Evolutionary conservation across 345 rosid genomes (phyloP).

Genomic region (Adansonia digitata): DNA sequence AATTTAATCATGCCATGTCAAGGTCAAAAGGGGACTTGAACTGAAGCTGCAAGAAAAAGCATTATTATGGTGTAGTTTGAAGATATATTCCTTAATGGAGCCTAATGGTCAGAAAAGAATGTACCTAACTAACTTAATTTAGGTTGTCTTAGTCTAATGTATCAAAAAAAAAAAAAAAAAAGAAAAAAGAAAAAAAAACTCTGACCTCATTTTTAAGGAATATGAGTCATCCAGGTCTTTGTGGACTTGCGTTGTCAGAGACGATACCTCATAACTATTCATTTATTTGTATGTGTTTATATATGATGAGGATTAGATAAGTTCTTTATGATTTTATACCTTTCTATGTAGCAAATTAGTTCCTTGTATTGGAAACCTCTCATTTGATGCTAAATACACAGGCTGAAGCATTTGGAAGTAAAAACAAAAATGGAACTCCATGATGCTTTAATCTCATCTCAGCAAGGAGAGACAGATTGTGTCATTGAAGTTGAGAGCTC

Average conservation of each 20-base stretch:
- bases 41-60: background rate
- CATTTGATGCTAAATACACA: constrained; percentile 33
- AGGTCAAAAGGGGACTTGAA: background rate
- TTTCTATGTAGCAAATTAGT: background rate
- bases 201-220: background rate
- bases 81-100: background rate
- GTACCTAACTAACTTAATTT: background rate
- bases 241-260: background rate
- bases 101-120: background rate
- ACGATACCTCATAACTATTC: background rate
- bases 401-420: constrained; percentile 64
- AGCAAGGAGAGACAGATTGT: constrained; percentile 44
- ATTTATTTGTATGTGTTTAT: background rate
- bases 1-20: background rate
- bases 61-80: background rate
- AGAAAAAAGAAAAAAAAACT: background rate
- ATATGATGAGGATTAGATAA: background rate
- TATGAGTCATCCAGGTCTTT: background rate
- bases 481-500: constrained; percentile 84
- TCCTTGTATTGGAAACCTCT: background rate
- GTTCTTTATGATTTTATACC: background rate
- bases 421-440: constrained; percentile 67
- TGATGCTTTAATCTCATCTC: constrained; percentile 52
- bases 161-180: background rate
- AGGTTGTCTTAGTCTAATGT: background rate